Percentiles rank a stretch among this genome's conserved stretches.
Evolutionary conservation across 352 stramenopile species (phyloP).

Genomic region (Phytopythium montanum): DNA sequence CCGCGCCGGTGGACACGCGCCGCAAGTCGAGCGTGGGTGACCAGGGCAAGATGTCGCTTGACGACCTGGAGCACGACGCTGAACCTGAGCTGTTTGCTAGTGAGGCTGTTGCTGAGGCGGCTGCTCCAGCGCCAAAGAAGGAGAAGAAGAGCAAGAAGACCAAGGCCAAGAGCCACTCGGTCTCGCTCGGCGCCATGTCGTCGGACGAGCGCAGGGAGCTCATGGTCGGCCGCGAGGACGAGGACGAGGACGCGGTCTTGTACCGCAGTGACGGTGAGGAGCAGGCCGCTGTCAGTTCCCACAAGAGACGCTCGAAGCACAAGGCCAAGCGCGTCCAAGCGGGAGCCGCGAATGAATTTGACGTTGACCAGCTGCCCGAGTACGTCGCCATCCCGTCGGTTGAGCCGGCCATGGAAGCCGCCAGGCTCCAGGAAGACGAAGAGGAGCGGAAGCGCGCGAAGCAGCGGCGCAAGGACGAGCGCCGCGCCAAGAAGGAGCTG

Average conservation of each 20-base stretch:
- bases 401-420: neutral
- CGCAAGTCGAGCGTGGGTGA: conserved; percentile 5
- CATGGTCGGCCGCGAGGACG: neutral
- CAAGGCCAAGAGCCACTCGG: conserved; percentile 7
- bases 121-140: neutral
- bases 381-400: neutral
- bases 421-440: conserved; percentile 15
- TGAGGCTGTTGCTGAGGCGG: neutral
- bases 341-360: conserved; percentile 10
- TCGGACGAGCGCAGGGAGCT: conserved; percentile 4
- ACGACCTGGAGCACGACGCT: neutral
- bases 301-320: conserved; percentile 30
- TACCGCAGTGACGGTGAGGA: conserved; percentile 24
- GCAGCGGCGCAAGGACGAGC: conserved; percentile 35
- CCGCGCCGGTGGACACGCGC: neutral
- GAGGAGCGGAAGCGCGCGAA: conserved; percentile 25
- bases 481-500: conserved; percentile 31
- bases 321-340: conserved; percentile 15
- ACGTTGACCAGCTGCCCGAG: conserved; percentile 1
- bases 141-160: conserved; percentile 6
- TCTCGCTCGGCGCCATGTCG: conserved; percentile 2
- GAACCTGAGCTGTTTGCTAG: neutral
- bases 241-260: neutral
- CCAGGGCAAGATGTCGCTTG: neutral
- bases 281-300: conserved; percentile 7